Conservation (phyloP, 75 land plant species). For the Pinus tabuliformis region DNA sequence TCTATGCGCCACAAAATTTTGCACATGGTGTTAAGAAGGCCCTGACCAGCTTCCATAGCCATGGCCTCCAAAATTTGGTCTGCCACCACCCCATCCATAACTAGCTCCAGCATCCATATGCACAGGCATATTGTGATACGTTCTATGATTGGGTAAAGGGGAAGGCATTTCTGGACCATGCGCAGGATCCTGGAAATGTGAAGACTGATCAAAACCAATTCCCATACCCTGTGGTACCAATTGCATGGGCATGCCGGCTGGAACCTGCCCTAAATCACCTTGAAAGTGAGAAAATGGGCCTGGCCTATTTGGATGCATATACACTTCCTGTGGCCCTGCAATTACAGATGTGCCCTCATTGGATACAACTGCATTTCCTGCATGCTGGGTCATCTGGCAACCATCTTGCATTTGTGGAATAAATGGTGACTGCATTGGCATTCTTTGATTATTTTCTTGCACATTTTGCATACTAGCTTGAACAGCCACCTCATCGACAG, state of each 20-base stretch:
- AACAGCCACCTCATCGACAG: slow-evolving; percentile 11
- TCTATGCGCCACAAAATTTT: too few species aligned
- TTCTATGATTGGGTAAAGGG: slow-evolving; percentile 6
- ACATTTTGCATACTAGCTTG: slow-evolving; percentile 37
- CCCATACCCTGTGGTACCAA: not conserved
- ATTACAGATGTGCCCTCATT: slow-evolving; percentile 5
- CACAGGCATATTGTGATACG: not conserved
- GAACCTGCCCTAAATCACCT: slow-evolving; percentile 11
- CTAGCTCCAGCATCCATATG: not conserved
- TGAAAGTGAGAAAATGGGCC: slow-evolving; percentile 5
- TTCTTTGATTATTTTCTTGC: slow-evolving; percentile 25
- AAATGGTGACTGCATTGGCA: slow-evolving; percentile 8
- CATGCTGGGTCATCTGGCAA: slow-evolving; percentile 36
- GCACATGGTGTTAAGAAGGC: not conserved
- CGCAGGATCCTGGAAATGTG: not conserved
- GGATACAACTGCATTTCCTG: slow-evolving; percentile 13
- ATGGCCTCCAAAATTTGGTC: slow-evolving; percentile 8
- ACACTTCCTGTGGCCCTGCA: slow-evolving; percentile 9
- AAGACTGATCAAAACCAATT: not conserved
- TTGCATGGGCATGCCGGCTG: slow-evolving; percentile 4
- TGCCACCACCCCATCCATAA: not conserved
- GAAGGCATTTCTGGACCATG: not conserved
- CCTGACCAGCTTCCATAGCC: slow-evolving; percentile 6
- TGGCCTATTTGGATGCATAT: slow-evolving; percentile 10
- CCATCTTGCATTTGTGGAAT: slow-evolving; percentile 14